Conservation (phyloP, 495 filamentous ascomycete genomes). For the Echria macrotheca region DNA sequence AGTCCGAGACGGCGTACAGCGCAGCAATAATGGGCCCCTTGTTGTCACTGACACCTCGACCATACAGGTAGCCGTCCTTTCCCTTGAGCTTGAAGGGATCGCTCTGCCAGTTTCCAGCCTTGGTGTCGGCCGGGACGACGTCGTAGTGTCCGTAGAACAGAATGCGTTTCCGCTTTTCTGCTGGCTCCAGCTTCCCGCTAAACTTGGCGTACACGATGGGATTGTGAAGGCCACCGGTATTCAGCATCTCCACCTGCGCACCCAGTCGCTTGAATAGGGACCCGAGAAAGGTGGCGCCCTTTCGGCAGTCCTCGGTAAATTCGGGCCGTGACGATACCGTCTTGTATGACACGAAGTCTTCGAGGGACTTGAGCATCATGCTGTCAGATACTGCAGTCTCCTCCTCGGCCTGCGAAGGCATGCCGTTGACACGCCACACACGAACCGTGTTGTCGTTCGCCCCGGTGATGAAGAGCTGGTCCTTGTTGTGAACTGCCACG, state of each 20-base stretch:
- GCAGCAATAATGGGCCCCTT: constrained; percentile 93
- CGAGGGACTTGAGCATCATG: constrained; percentile 75
- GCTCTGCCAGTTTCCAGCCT: constrained; percentile 70
- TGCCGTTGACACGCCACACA: constrained; percentile 77
- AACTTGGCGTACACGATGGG: constrained; percentile 89
- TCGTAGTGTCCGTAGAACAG: constrained; percentile 99
- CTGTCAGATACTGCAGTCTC: constrained; percentile 44
- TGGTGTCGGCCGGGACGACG: constrained; percentile 87
- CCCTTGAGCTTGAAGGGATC: constrained; percentile 84
- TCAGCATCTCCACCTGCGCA: constrained; percentile 78
- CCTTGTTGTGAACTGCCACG: constrained; percentile 57
- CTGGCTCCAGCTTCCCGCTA: constrained; percentile 55
- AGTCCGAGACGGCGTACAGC: constrained; percentile 83
- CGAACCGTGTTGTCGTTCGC: constrained; percentile 86
- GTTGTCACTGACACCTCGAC: constrained; percentile 95
- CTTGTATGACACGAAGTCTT: constrained; percentile 80
- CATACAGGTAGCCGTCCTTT: constrained; percentile 88
- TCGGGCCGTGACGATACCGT: constrained; percentile 82
- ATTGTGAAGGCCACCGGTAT: constrained; percentile 66
- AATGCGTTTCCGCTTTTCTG: constrained; percentile 66
- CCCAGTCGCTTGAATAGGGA: constrained; percentile 86
- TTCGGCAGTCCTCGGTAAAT: constrained; percentile 82
- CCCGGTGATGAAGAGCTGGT: constrained; percentile 83
- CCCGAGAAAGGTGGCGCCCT: constrained; percentile 85
- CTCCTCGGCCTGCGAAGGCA: constrained; percentile 28